Evolutionary conservation across 1,139 yeast genomes (phyloP).

Genomic region (Saccharomyces pastorianus): DNA sequence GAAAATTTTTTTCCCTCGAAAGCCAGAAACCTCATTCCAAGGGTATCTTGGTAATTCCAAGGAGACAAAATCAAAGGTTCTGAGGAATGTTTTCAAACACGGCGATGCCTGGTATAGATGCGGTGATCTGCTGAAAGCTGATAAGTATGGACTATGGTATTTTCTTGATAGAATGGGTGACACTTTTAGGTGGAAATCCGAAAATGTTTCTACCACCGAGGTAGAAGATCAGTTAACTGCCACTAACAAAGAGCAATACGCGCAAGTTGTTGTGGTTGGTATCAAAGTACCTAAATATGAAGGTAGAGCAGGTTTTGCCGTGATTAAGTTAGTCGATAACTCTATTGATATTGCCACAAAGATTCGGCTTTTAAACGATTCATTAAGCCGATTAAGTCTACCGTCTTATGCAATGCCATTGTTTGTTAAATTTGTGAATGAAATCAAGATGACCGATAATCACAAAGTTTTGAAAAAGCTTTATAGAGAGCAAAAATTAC

Average conservation of each 20-base stretch:
- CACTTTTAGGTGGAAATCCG: conserved; percentile 95
- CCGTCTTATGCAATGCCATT: conserved; percentile 89
- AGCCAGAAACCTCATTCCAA: conserved; percentile 68
- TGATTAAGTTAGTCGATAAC: conserved; percentile 47
- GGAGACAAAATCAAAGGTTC: conserved; percentile 71
- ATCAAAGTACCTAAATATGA: conserved; percentile 81
- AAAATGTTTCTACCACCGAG: conserved; percentile 89
- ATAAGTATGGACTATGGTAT: conserved; percentile 61
- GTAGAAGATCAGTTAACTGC: conserved; percentile 66
- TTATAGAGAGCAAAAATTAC: conserved; percentile 70
- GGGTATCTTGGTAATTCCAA: conserved; percentile 78
- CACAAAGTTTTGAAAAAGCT: conserved; percentile 77
- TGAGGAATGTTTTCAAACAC: conserved; percentile 62
- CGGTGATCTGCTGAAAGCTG: conserved; percentile 74
- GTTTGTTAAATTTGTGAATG: conserved; percentile 59
- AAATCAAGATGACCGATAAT: conserved; percentile 66
- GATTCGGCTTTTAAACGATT: conserved; percentile 28
- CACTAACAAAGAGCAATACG: conserved; percentile 37
- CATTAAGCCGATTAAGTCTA: conserved; percentile 41
- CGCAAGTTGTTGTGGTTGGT: conserved; percentile 82
- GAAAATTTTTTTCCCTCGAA: conserved; percentile 58
- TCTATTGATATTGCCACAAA: conserved; percentile 30
- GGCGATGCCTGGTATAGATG: conserved; percentile 92
- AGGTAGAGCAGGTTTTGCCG: conserved; percentile 92
- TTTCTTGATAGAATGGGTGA: conserved; percentile 93